phyloP scores from a whole-genome alignment of 2,329 filamentous ascomycete species.

The Fusarium tanahbumbuense region DNA sequence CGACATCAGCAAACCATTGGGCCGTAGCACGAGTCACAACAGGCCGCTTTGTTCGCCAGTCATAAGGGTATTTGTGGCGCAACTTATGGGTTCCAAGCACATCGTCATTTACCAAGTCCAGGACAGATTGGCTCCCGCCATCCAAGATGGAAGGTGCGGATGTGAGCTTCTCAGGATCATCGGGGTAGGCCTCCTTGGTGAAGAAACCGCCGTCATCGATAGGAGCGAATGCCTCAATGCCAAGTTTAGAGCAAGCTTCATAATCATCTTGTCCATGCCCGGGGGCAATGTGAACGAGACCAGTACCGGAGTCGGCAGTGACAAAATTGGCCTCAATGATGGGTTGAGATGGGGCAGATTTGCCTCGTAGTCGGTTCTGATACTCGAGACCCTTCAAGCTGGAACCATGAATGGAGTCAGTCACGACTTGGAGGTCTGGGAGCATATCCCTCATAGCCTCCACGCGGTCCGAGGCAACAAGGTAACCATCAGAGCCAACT shows the following conservation, averaged over 20 bases:
- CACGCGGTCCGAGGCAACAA: slow-evolving; percentile 79
- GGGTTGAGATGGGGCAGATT: slow-evolving; percentile 67
- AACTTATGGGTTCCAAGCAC: slow-evolving; percentile 78
- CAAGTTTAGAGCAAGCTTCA: slow-evolving; percentile 76
- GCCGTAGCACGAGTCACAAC: slow-evolving; percentile 92
- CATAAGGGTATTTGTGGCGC: slow-evolving; percentile 95
- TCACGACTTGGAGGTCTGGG: slow-evolving; percentile 65
- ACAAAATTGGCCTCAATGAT: slow-evolving; percentile 91
- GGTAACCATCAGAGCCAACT: slow-evolving; percentile 66
- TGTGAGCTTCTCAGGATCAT: slow-evolving; percentile 72
- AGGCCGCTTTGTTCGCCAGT: slow-evolving; percentile 95
- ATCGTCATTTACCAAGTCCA: slow-evolving; percentile 73
- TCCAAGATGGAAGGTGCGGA: slow-evolving; percentile 76
- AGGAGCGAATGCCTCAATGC: slow-evolving; percentile 81
- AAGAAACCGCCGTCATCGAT: slow-evolving; percentile 86
- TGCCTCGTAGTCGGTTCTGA: slow-evolving; percentile 74
- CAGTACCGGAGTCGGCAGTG: slow-evolving; percentile 88
- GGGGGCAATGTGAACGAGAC: slow-evolving; percentile 93
- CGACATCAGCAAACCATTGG: slow-evolving; percentile 98
- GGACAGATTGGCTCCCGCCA: slow-evolving; percentile 74
- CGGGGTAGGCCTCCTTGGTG: slow-evolving; percentile 81
- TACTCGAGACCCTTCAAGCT: slow-evolving; percentile 76
- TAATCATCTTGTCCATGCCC: slow-evolving; percentile 99
- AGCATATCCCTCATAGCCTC: slow-evolving; percentile 65
- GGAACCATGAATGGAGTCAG: slow-evolving; percentile 70